Evolutionary conservation across 75 land plant genomes (phyloP).

Genomic region (Pinus albicaulis): DNA sequence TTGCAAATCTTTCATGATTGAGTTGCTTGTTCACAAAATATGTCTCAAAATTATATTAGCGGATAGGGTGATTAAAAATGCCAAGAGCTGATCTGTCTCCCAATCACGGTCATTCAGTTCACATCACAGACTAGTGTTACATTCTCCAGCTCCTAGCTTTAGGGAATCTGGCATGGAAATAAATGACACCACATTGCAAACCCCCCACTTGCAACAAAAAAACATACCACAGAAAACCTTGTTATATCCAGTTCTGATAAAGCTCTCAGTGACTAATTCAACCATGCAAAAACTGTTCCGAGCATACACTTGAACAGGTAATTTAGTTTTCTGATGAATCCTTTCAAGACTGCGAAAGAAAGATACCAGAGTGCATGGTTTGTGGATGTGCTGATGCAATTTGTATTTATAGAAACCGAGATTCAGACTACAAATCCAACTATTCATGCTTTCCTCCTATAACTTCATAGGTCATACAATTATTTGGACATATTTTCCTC

Average conservation of each 20-base stretch:
- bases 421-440: background rate
- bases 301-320: background rate
- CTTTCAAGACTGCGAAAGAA: background rate
- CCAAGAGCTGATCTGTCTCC: background rate
- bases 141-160: background rate
- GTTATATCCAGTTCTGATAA: constrained; percentile 1
- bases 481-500: constrained; percentile 4
- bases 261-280: background rate
- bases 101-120: background rate
- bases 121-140: background rate
- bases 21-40: background rate
- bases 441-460: background rate
- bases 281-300: background rate
- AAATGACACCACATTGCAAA: background rate
- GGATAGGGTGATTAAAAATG: background rate
- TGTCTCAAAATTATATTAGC: background rate
- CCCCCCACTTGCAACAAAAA: background rate
- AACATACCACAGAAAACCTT: background rate
- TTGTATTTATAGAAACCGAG: background rate
- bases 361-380: background rate
- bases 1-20: background rate
- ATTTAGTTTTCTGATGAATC: background rate
- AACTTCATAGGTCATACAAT: background rate
- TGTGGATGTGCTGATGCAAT: background rate
- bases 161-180: background rate